A percentile compares a stretch with the other conserved stretches of the same genome.
phyloP scores from a whole-genome alignment of 108 stramenopile species.

The Cyclostephanos invisitatus region DNA sequence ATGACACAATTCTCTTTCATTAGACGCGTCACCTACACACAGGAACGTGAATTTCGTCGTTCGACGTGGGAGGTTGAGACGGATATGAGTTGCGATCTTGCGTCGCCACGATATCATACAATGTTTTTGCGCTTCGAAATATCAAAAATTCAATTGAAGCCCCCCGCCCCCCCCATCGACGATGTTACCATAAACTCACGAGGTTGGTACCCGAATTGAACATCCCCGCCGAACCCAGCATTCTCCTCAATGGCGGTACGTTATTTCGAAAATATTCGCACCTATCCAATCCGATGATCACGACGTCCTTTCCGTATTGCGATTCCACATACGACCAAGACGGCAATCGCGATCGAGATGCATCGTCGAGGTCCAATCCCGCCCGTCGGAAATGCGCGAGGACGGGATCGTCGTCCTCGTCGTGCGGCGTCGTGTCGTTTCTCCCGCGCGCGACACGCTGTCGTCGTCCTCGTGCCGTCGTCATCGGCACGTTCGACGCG shows the following conservation, averaged over 20 bases:
- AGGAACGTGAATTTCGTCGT: too few species aligned
- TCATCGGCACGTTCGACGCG: not conserved
- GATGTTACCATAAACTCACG: too few species aligned
- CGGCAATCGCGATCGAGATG: slow-evolving; percentile 41
- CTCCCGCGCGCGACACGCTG: not conserved
- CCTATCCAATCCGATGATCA: slow-evolving; percentile 53
- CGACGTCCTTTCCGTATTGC: slow-evolving; percentile 53
- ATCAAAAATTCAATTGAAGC: not conserved
- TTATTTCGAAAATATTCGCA: slow-evolving; percentile 50
- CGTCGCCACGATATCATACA: too few species aligned
- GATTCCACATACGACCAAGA: slow-evolving; percentile 65
- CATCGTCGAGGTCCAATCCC: slow-evolving; percentile 33
- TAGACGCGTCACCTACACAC: slow-evolving; percentile 23
- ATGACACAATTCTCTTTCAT: slow-evolving; percentile 79
- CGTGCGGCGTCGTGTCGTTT: not conserved
- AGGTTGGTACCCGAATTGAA: slow-evolving; percentile 87
- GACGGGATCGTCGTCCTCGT: slow-evolving; percentile 11
- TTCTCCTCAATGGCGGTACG: slow-evolving; percentile 56
- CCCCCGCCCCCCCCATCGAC: too few species aligned
- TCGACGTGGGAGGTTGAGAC: too few species aligned
- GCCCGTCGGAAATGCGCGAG: slow-evolving; percentile 33
- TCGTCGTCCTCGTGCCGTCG: not conserved
- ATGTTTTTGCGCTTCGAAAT: too few species aligned
- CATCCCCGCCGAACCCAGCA: slow-evolving; percentile 75
- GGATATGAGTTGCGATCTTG: too few species aligned